Evolutionary conservation across 2,329 filamentous ascomycete genomes (phyloP).

Genomic region (Epichloe festucae): DNA sequence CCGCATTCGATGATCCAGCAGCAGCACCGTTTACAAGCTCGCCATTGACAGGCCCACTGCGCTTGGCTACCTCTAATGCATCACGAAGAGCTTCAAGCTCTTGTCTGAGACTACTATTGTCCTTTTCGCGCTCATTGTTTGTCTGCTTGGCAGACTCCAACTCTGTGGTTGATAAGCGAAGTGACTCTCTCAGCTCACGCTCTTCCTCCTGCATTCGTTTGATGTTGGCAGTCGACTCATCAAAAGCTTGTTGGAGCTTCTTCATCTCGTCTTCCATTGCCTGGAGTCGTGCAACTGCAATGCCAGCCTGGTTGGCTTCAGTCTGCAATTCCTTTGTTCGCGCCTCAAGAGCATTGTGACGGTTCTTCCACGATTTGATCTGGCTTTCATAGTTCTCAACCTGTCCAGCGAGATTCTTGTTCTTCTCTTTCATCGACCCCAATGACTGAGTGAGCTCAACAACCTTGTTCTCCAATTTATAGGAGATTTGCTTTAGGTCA

Average conservation of each 20-base stretch:
- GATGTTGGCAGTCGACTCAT: constrained; percentile 80
- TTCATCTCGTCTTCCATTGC: constrained; percentile 94
- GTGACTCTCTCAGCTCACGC: constrained; percentile 67
- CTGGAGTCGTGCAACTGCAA: constrained; percentile 77
- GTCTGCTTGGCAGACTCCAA: constrained; percentile 66
- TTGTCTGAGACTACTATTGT: constrained; percentile 74
- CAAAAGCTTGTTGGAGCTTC: constrained; percentile 76
- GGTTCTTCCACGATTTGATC: constrained; percentile 88
- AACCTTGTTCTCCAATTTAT: constrained; percentile 99
- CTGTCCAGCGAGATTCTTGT: constrained; percentile 77
- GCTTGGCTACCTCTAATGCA: constrained; percentile 77
- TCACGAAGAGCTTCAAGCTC: constrained; percentile 85
- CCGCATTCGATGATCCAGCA: constrained; percentile 39
- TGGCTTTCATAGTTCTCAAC: constrained; percentile 94
- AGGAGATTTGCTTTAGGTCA: constrained; percentile 98
- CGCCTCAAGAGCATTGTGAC: constrained; percentile 79
- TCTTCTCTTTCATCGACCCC: constrained; percentile 85
- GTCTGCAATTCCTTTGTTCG: constrained; percentile 88
- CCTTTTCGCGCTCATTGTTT: constrained; percentile 65
- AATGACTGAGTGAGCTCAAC: constrained; percentile 92
- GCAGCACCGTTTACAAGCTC: constrained; percentile 27
- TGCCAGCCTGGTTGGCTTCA: constrained; percentile 95
- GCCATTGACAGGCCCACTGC: constrained; percentile 63
- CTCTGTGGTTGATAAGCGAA: constrained; percentile 67
- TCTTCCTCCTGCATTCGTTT: constrained; percentile 94